These are phyloP conservation scores for Zygotorulaspora chibaensis DNA, from an alignment of 805 yeast species.

Conservation along the genomic window DNA sequence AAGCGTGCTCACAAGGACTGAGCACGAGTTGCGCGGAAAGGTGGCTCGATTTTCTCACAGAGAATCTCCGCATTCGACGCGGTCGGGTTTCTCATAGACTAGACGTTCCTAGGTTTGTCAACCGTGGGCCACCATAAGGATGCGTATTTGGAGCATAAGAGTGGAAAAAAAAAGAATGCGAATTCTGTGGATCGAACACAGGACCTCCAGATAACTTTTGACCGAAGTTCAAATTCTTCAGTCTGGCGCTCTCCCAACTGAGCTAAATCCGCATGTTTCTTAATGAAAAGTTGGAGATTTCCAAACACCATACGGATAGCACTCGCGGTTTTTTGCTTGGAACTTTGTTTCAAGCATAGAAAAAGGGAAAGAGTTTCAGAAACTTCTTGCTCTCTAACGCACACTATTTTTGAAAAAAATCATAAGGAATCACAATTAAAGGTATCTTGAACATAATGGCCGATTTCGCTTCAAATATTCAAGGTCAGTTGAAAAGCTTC, in stretches of 20 bases:
- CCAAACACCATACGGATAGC: neutral
- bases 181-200: constrained; percentile 82
- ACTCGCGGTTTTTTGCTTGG: neutral
- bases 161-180: constrained; percentile 49
- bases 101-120: neutral
- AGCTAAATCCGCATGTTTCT: constrained; percentile 38
- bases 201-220: constrained; percentile 58
- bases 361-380: neutral
- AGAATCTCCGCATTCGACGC: neutral
- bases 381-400: neutral
- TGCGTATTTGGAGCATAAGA: too few relatives aligned
- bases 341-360: neutral
- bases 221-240: constrained; percentile 34
- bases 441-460: constrained; percentile 31
- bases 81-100: neutral
- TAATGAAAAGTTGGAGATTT: neutral
- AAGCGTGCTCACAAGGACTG: too few relatives aligned
- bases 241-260: constrained; percentile 46
- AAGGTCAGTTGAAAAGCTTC: constrained; percentile 43
- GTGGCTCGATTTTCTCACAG: too few relatives aligned
- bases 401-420: neutral
- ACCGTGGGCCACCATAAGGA: too few relatives aligned
- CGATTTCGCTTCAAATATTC: constrained; percentile 44
- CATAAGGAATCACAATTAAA: neutral
- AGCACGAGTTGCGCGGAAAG: too few relatives aligned